These are phyloP conservation scores for Beauveria brongniartii DNA, from an alignment of 2,329 filamentous ascomycete genomes.

Conservation along the genomic window DNA sequence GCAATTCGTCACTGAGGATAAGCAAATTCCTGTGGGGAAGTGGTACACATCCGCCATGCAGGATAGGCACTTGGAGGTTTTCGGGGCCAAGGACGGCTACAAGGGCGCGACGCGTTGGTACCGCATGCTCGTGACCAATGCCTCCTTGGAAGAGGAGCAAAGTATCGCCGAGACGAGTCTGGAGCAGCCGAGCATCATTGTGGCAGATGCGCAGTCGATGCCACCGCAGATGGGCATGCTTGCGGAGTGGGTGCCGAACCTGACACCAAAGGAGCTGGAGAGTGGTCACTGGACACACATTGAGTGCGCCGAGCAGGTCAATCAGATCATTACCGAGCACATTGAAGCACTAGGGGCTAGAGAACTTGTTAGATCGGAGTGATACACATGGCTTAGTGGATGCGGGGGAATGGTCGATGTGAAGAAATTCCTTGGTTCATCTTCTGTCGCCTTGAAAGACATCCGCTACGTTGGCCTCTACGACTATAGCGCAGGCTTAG, in stretches of 20 bases:
- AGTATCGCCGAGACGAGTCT: conserved; percentile 15
- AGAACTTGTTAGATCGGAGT: fast-evolving
- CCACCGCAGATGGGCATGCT: conserved; percentile 21
- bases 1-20: conserved; percentile 19
- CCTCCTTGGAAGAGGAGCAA: conserved; percentile 16
- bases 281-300: conserved; percentile 28
- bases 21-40: conserved; percentile 15
- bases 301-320: conserved; percentile 20
- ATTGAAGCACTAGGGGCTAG: not conserved
- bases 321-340: conserved; percentile 18
- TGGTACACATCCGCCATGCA: conserved; percentile 21
- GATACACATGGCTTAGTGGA: too few relatives aligned
- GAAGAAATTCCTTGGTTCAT: too few relatives aligned
- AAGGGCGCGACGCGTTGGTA: conserved; percentile 25
- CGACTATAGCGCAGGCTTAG: too few relatives aligned
- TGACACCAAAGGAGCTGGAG: conserved; percentile 29
- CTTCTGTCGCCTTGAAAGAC: too few relatives aligned
- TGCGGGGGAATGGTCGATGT: too few relatives aligned
- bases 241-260: conserved; percentile 20
- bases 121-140: conserved; percentile 23
- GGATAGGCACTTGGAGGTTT: conserved; percentile 17
- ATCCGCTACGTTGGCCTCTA: too few relatives aligned
- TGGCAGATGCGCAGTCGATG: conserved; percentile 16
- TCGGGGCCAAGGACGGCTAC: conserved; percentile 19
- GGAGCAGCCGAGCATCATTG: conserved; percentile 17